These are phyloP conservation scores for Escovopsis sp. DNA, from an alignment of 2,329 filamentous ascomycete species.

Conservation along the genomic window DNA sequence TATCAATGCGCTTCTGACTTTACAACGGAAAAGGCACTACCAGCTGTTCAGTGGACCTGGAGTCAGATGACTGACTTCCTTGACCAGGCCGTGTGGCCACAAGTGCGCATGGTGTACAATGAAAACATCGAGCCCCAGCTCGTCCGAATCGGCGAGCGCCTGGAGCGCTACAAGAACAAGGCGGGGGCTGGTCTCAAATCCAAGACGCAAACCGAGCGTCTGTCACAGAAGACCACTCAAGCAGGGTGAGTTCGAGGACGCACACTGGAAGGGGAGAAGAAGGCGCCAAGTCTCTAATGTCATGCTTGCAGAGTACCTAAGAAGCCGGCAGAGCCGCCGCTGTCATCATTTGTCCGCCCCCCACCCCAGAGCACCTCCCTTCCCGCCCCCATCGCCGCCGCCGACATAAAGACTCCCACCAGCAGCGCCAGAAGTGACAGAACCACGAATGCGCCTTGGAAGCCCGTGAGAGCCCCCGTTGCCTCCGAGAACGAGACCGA, in stretches of 20 bases:
- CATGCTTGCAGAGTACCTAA: conserved; percentile 6
- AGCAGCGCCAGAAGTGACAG: conserved; percentile 15
- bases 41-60: conserved; percentile 56
- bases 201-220: conserved; percentile 12
- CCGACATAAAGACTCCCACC: conserved; percentile 6
- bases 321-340: conserved; percentile 9
- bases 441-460: conserved; percentile 11
- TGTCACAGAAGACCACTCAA: conserved; percentile 5
- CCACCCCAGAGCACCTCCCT: conserved; percentile 15
- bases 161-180: conserved; percentile 53
- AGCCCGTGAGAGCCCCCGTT: conserved; percentile 28
- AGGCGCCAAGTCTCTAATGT: conserved; percentile 3
- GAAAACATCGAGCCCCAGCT: conserved; percentile 94
- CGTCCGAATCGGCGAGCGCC: conserved; percentile 74
- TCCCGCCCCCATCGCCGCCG: conserved; percentile 17
- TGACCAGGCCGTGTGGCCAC: conserved; percentile 65
- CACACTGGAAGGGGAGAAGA: too few relatives aligned
- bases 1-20: conserved; percentile 55
- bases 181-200: conserved; percentile 13
- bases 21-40: conserved; percentile 53
- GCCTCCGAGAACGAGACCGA: conserved; percentile 34
- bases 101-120: conserved; percentile 62
- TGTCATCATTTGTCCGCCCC: conserved; percentile 21
- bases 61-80: conserved; percentile 55
- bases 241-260: neutral